Evolutionary conservation across 179 eudicot genomes (phyloP), one percentile per base, ranked within the genome.

Genomic region (Silene vulgaris): DNA sequence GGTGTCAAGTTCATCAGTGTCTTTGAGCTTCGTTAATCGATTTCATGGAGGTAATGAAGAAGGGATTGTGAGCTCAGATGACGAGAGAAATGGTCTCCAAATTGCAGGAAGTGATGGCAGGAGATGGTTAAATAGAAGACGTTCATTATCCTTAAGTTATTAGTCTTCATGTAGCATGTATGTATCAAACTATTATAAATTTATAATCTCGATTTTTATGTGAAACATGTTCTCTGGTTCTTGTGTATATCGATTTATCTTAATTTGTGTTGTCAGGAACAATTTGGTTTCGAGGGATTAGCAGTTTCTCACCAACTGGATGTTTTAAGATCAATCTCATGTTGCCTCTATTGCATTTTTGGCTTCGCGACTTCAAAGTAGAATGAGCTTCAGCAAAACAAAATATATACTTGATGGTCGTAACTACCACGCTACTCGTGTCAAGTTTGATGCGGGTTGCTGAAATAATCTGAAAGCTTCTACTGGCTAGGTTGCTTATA

Each of bases 61-160:
- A 28, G 75, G 77, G 73, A 80, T 65, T 69, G 23, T 54, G 82
- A 84, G 78, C 75, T 73, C 43, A 54, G 16, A 67, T 54, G 83
- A 78, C 65, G 88, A 78, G 71, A 80, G 68, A 21, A 76, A 74
- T 45, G 66, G 56, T 32, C 66, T 21, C 26, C 72, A 62, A 52
- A 69, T 11, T 21, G 17, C 21, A 52, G 64, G 75, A 16, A 60
- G 54, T 56, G 79, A 81, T 45, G 77, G 86, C 32, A 89, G 89
- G 74, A 73, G 84, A 19, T 72, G 77, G 82, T 62, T 82, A 72
- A 79, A 59, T 70, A 88, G 91, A 82, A 91, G 85, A 80, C 87
- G 93, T 76, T 78, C 87, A 12, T 76, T 80, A 71, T 85, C 92
- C 76, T 86, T 72, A 29, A 81, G 83, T 73, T 37, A 66, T 59